Evolutionary conservation across 73 alveolate genomes (phyloP), one percentile per base, ranked within the genome.

Genomic region (Paramecium caudatum): DNA sequence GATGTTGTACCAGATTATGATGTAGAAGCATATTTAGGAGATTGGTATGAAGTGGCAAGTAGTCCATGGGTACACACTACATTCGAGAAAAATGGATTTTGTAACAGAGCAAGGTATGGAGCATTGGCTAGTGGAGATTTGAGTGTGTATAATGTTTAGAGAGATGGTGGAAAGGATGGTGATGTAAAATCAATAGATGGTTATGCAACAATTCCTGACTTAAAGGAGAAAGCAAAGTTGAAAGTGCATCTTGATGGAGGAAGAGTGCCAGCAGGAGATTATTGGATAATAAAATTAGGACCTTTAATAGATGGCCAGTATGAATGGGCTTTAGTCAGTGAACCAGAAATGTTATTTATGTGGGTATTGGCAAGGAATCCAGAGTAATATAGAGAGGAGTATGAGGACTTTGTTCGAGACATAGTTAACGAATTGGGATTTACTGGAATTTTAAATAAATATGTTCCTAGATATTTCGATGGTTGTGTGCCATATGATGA

Each of bases 41-140:
- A 74, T 74, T 74, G 88, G 88, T 74, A 21, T 74, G 88, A 74
- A 12, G 88, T 74, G 19, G 88, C 88, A 2, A 74, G 88, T 43
- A 74, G 88, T 45, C 88, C 88, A n/a, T 19, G 43, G 43, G 88
- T 74, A 41, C 88, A 74, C 7, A 21, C 43, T 7, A 74, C 88
- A 1, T 74, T 74, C 10, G 88, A 74, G 46, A 74, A 39, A 74
- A 21, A 21, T 41, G 88, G 88, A 16, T 41, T 19, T 19, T 36
- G 88, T 16, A 39, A 27, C 9, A 36, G 88, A 39, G 88, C 88
- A 17, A 74, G 88, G 32, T 74, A 74, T 74, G 88, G 69, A 9
- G 45, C 2, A 0, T 27, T 27, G 32, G 30, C 41, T 0, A 74
- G 30, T 41, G 88, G 88, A 9, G 45, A 37, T 27, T 25, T 74